Evolutionary conservation across 2,329 filamentous ascomycete genomes (phyloP).

Genomic region (Chrysoporthe cubensis): DNA sequence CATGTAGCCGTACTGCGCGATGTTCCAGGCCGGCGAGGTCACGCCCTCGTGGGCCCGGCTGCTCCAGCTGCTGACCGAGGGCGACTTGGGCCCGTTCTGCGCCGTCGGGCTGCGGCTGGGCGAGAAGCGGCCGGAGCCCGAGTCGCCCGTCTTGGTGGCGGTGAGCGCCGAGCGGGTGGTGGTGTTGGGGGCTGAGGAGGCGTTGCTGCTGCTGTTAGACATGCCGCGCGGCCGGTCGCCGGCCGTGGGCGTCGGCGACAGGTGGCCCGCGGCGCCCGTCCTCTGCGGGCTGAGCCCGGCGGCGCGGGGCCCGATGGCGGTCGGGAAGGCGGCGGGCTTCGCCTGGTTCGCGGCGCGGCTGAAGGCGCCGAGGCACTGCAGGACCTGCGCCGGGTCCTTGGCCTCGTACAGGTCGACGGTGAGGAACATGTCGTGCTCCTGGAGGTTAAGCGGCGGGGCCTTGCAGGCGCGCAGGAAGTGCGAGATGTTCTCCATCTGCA

Average conservation of each 20-base stretch:
- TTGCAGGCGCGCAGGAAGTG: constrained; percentile 92
- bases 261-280: constrained; percentile 51
- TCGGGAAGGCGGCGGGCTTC: constrained; percentile 75
- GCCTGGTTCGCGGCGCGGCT: constrained; percentile 80
- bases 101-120: constrained; percentile 63
- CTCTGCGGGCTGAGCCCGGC: constrained; percentile 67
- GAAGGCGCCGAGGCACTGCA: constrained; percentile 91
- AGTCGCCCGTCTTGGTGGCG: constrained; percentile 58
- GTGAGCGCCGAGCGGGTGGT: constrained; percentile 45
- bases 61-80: constrained; percentile 85
- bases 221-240: constrained; percentile 49
- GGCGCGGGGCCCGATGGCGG: constrained; percentile 74
- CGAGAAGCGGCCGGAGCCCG: constrained; percentile 60
- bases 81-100: constrained; percentile 47
- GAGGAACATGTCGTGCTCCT: constrained; percentile 92
- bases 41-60: constrained; percentile 78
- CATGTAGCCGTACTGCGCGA: constrained; percentile 98
- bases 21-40: constrained; percentile 95
- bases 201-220: constrained; percentile 66
- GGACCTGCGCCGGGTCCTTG: constrained; percentile 94
- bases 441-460: constrained; percentile 80
- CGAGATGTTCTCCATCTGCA: constrained; percentile 99
- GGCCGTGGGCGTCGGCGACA: constrained; percentile 52
- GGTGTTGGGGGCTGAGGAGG: constrained; percentile 54
- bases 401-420: constrained; percentile 95